These are phyloP conservation scores for Camelina hispida DNA, from an alignment of 345 rosid species.

Conservation along the genomic window DNA sequence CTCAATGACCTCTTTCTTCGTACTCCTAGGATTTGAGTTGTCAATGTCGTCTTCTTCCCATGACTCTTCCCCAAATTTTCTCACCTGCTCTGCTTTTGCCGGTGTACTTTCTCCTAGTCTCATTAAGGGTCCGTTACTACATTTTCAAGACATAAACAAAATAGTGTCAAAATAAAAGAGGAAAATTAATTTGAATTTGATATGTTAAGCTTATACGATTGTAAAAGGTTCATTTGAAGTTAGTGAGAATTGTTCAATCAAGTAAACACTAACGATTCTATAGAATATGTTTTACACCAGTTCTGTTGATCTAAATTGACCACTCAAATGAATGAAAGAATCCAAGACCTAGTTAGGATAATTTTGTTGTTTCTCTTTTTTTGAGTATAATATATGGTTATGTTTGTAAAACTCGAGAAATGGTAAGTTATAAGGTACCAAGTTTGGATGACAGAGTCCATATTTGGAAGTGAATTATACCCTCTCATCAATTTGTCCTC, in stretches of 20 bases:
- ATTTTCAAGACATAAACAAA: neutral
- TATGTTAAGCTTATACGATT: neutral
- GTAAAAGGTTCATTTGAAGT: neutral
- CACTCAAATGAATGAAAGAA: neutral
- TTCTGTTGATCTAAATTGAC: neutral
- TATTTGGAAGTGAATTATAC: slow-evolving; percentile 63
- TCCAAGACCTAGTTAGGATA: neutral
- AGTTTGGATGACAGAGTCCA: slow-evolving; percentile 65
- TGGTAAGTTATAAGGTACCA: slow-evolving; percentile 41
- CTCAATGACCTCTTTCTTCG: slow-evolving; percentile 50
- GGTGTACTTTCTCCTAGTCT: slow-evolving; percentile 62
- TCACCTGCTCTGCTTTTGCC: slow-evolving; percentile 59
- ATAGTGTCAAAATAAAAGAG: neutral
- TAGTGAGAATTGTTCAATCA: neutral
- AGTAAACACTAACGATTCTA: neutral
- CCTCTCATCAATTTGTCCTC: slow-evolving; percentile 59
- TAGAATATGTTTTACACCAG: neutral
- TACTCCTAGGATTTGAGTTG: slow-evolving; percentile 35
- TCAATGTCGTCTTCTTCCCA: slow-evolving; percentile 39
- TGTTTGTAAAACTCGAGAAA: neutral
- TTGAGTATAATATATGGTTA: neutral
- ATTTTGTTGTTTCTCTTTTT: neutral
- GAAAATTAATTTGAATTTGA: neutral
- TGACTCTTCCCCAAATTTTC: slow-evolving; percentile 45
- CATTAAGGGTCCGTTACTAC: slow-evolving; percentile 55